A percentile compares a stretch with the other conserved stretches of the same genome.
Conservation (phyloP, 805 yeast genomes). For the Monosporozyma yasuniensis region DNA sequence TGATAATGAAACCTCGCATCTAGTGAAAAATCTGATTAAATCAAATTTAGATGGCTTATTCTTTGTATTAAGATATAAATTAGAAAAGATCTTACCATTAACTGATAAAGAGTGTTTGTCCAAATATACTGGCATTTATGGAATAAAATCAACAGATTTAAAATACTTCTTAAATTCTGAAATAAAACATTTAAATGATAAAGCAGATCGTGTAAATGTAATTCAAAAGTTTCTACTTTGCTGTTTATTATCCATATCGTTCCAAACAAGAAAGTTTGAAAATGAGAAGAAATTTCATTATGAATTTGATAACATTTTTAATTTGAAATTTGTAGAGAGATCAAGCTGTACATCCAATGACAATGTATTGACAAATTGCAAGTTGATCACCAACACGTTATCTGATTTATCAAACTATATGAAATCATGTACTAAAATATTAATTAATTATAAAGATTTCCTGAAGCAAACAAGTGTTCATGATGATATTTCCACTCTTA, state of each 20-base stretch:
- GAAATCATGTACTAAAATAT: not conserved
- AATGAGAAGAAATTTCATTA: slow-evolving; percentile 1
- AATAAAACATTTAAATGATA: slow-evolving; percentile 21
- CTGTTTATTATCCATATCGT: slow-evolving; percentile 31
- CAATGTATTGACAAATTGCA: not conserved
- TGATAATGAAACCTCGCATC: not conserved
- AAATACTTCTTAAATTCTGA: slow-evolving; percentile 17
- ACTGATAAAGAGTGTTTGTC: slow-evolving; percentile 30
- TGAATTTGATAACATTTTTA: not conserved
- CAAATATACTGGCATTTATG: slow-evolving; percentile 39
- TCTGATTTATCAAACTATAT: not conserved
- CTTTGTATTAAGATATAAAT: slow-evolving; percentile 20
- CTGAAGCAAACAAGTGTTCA: not conserved
- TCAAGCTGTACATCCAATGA: not conserved
- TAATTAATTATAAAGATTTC: not conserved
- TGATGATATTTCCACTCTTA: not conserved
- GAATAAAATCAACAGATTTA: slow-evolving; percentile 27
- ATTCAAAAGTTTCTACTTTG: slow-evolving; percentile 38
- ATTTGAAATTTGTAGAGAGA: not conserved
- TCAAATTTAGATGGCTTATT: slow-evolving; percentile 26
- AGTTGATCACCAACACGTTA: not conserved
- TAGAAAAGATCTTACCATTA: slow-evolving; percentile 23
- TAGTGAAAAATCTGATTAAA: slow-evolving; percentile 25
- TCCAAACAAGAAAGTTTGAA: not conserved
- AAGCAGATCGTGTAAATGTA: slow-evolving; percentile 30